Conservation (phyloP, 2,329 filamentous ascomycete genomes). For the Leptographium radiaticola region DNA sequence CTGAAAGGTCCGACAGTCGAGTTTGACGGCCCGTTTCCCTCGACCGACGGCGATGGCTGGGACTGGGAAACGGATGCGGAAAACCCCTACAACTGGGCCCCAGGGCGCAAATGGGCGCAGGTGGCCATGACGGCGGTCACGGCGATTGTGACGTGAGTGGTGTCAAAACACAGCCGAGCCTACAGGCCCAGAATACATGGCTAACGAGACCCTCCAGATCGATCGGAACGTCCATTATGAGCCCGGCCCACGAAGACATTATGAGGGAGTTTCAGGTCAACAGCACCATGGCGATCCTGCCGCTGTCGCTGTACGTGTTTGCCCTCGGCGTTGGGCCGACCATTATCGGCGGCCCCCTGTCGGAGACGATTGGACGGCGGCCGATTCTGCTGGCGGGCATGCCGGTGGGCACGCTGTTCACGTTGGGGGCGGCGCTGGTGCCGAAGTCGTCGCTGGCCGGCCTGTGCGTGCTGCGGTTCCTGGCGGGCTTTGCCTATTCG, state of each 20-base stretch:
- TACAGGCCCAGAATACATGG: too few relatives aligned
- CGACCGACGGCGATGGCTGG: not conserved
- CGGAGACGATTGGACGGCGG: slow-evolving; percentile 42
- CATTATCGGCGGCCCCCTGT: slow-evolving; percentile 42
- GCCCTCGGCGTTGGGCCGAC: slow-evolving; percentile 48
- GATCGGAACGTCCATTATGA: slow-evolving; percentile 40
- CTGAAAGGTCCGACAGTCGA: too few relatives aligned
- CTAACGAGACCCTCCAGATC: slow-evolving; percentile 11
- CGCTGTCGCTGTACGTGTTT: slow-evolving; percentile 45
- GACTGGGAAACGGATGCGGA: slow-evolving; percentile 25
- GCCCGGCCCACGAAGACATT: slow-evolving; percentile 30
- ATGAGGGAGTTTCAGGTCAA: slow-evolving; percentile 37
- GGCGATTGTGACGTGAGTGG: slow-evolving; percentile 27
- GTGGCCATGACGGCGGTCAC: slow-evolving; percentile 24
- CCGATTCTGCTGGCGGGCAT: slow-evolving; percentile 35
- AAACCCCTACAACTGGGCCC: slow-evolving; percentile 41
- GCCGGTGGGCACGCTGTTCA: slow-evolving; percentile 39
- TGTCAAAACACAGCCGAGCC: too few relatives aligned
- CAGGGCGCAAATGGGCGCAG: slow-evolving; percentile 25
- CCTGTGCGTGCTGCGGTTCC: slow-evolving; percentile 41
- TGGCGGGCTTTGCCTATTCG: slow-evolving; percentile 37
- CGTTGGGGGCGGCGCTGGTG: slow-evolving; percentile 36
- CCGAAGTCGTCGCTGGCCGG: slow-evolving; percentile 26
- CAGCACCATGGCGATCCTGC: slow-evolving; percentile 42
- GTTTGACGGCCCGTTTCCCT: too few relatives aligned